These are phyloP conservation scores for Odontarrhena argentea DNA, from an alignment of 345 rosid species.

Conservation along the genomic window DNA sequence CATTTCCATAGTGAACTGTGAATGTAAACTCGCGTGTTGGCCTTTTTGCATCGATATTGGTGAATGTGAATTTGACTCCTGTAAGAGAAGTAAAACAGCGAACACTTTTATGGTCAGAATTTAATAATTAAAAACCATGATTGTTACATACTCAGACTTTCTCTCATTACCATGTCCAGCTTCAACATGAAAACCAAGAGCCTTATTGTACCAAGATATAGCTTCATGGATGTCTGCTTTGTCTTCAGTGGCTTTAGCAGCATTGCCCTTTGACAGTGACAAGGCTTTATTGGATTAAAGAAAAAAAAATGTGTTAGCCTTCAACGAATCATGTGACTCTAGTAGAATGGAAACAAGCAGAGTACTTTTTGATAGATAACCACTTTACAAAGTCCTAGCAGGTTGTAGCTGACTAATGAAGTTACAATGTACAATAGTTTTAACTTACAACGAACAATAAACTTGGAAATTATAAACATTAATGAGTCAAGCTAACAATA, in stretches of 20 bases:
- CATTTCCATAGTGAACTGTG: conserved; percentile 69
- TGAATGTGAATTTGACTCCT: conserved; percentile 90
- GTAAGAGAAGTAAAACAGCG: conserved; percentile 29
- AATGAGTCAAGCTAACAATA: conserved; percentile 36
- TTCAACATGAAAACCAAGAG: conserved; percentile 79
- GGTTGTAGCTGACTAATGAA: conserved; percentile 16
- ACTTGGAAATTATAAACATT: neutral
- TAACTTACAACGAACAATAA: neutral
- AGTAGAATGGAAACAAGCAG: conserved; percentile 10
- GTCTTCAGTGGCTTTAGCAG: conserved; percentile 44
- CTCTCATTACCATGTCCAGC: conserved; percentile 74
- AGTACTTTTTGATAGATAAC: neutral
- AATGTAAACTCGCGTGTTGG: conserved; percentile 57
- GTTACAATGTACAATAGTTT: neutral
- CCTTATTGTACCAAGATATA: conserved; percentile 75
- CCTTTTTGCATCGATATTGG: conserved; percentile 51
- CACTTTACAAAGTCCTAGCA: neutral
- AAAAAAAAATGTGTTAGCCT: conserved; percentile 13
- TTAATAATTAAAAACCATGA: conserved; percentile 17
- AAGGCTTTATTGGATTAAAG: conserved; percentile 39
- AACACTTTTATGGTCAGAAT: conserved; percentile 13
- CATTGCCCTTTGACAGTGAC: conserved; percentile 50
- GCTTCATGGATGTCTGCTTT: conserved; percentile 64
- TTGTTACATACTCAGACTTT: neutral
- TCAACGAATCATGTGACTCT: neutral